phyloP scores from a whole-genome alignment of 2,329 filamentous ascomycete species.

The Alternaria arborescens region DNA sequence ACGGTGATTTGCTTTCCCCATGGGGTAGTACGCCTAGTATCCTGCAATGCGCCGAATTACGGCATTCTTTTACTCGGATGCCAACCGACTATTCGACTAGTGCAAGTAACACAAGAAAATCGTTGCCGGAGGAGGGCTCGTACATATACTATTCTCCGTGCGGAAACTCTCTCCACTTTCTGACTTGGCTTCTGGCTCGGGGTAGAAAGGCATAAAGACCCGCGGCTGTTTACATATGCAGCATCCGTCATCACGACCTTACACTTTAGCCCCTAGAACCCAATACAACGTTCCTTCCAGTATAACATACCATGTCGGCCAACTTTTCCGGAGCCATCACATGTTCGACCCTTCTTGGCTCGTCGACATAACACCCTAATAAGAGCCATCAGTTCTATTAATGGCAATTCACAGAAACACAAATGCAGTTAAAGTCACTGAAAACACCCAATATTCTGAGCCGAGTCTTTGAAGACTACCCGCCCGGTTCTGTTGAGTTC shows the following conservation, averaged over 20 bases:
- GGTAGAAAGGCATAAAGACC: conserved; percentile 5
- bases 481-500: not conserved
- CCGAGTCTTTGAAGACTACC: not conserved
- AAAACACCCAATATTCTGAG: not conserved
- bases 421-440: not conserved
- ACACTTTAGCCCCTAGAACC: not conserved
- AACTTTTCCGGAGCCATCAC: not conserved
- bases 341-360: not conserved
- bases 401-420: not conserved
- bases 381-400: not conserved
- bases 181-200: not conserved
- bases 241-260: not conserved
- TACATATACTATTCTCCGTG: not conserved
- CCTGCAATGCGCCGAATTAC: conserved; percentile 1
- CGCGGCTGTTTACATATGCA: conserved; percentile 12
- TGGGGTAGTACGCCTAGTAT: not conserved
- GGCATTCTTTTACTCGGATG: conserved; percentile 1
- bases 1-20: not conserved
- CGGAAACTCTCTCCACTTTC: conserved; percentile 1
- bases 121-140: not conserved
- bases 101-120: not conserved
- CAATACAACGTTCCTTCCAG: not conserved
- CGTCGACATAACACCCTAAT: not conserved
- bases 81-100: not conserved
- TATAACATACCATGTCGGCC: not conserved